Conservation (phyloP, 768 basidiomycete genomes). For the Sistotremastrum niveocremeum region DNA sequence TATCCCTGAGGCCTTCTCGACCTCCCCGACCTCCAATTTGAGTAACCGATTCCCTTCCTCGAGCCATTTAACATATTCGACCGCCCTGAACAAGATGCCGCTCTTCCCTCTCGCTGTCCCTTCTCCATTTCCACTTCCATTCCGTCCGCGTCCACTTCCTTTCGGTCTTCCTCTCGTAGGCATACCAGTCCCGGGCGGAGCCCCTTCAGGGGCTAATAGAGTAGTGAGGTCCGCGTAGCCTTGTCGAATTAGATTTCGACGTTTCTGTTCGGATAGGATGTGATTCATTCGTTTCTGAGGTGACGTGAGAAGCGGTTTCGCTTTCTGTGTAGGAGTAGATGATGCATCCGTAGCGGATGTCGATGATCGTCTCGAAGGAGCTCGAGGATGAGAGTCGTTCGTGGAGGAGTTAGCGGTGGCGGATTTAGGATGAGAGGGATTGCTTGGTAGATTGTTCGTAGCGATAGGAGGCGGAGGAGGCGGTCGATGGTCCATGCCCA, state of each 20-base stretch:
- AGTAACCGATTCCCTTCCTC: constrained; percentile 70
- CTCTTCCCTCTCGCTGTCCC: constrained; percentile 77
- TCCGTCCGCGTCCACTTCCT: constrained; percentile 41
- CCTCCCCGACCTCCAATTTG: constrained; percentile 46
- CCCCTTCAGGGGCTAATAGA: constrained; percentile 67
- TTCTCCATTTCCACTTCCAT: constrained; percentile 33
- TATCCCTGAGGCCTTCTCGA: constrained; percentile 57
- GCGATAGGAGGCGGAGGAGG: constrained; percentile 13
- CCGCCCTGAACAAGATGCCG: constrained; percentile 75
- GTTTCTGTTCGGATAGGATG: constrained; percentile 90
- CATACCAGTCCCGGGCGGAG: constrained; percentile 50
- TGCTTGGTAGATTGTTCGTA: constrained; percentile 11
- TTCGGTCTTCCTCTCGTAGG: constrained; percentile 72
- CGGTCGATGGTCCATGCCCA: constrained; percentile 7
- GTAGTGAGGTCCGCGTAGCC: constrained; percentile 80
- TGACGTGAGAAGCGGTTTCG: constrained; percentile 60
- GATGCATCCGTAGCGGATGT: constrained; percentile 8
- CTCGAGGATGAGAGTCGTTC: constrained; percentile 11
- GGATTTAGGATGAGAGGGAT: constrained; percentile 4
- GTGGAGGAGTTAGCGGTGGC: constrained; percentile 10
- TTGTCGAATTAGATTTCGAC: constrained; percentile 81
- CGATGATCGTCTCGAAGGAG: constrained; percentile 9
- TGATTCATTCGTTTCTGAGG: constrained; percentile 86
- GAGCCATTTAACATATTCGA: constrained; percentile 77
- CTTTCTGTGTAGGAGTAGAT: constrained; percentile 16